A percentile compares a stretch with the other conserved stretches of the same genome.
phyloP scores from a whole-genome alignment of 768 basidiomycete species.

The Mycena vitilis region DNA sequence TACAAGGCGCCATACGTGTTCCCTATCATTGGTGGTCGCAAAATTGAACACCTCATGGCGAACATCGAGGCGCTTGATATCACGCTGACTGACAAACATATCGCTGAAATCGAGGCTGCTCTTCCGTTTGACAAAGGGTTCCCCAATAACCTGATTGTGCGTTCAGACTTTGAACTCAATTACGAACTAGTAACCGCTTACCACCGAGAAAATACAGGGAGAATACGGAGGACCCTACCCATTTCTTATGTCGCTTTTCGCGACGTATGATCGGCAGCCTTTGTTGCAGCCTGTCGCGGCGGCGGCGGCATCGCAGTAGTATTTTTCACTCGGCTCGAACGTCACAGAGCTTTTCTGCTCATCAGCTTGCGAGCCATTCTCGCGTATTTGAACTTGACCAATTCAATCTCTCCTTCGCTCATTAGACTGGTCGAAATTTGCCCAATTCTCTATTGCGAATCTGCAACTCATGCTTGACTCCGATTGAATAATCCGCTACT shows the following conservation, averaged over 20 bases:
- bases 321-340: no score
- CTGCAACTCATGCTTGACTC: no score
- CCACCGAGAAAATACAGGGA: background rate
- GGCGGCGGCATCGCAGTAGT: background rate
- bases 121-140: constrained; percentile 55
- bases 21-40: constrained; percentile 54
- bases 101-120: constrained; percentile 48
- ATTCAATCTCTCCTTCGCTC: no score
- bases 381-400: no score
- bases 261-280: constrained; percentile 11
- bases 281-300: constrained; percentile 1
- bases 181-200: background rate
- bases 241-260: background rate
- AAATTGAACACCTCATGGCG: constrained; percentile 54
- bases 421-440: no score
- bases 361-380: no score
- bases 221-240: constrained; percentile 14
- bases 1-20: constrained; percentile 58
- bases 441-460: no score
- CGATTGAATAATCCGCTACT: no score
- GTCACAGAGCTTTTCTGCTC: no score
- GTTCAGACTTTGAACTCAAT: background rate
- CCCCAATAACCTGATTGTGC: constrained; percentile 12
- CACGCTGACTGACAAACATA: constrained; percentile 48
- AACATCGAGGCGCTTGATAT: constrained; percentile 56